Conservation (phyloP, 345 rosid genomes). For the Bruguiera gymnorhiza region DNA sequence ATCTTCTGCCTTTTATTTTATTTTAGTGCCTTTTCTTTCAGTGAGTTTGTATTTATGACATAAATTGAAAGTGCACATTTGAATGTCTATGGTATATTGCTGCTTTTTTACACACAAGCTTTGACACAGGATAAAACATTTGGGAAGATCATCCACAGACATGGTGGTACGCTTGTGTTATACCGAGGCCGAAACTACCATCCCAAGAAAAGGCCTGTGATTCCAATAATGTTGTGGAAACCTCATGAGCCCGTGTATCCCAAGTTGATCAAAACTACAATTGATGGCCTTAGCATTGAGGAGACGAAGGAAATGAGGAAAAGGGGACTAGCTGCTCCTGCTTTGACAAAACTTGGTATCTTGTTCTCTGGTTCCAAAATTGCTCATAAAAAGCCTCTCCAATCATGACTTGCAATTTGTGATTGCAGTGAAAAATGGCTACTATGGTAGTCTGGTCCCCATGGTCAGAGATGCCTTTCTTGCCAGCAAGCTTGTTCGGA, state of each 20-base stretch:
- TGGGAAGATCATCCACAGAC: slow-evolving; percentile 74
- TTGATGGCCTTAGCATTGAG: slow-evolving; percentile 69
- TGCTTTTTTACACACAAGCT: background rate
- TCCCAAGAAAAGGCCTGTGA: slow-evolving; percentile 66
- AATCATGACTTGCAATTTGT: slow-evolving; percentile 17
- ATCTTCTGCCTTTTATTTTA: background rate
- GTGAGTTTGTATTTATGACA: background rate
- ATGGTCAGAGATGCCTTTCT: slow-evolving; percentile 94
- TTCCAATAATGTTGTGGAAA: slow-evolving; percentile 91
- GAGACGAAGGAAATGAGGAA: slow-evolving; percentile 90
- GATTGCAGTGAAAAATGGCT: slow-evolving; percentile 84
- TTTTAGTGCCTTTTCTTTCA: background rate
- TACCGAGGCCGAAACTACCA: slow-evolving; percentile 84
- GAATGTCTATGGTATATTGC: too few species aligned
- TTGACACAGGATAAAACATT: slow-evolving; percentile 56
- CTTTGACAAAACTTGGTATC: slow-evolving; percentile 71
- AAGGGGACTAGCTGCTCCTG: slow-evolving; percentile 69
- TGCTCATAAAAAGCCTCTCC: background rate
- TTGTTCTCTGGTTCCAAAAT: background rate
- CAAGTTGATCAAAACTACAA: slow-evolving; percentile 75
- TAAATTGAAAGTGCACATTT: too few species aligned
- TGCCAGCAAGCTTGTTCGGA: slow-evolving; percentile 59
- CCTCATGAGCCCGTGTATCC: slow-evolving; percentile 94
- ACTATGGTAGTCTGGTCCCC: slow-evolving; percentile 80
- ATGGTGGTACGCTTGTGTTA: slow-evolving; percentile 64